phyloP scores from a whole-genome alignment of 1,284 basidiomycete species.

The Bjerkandera adusta region DNA sequence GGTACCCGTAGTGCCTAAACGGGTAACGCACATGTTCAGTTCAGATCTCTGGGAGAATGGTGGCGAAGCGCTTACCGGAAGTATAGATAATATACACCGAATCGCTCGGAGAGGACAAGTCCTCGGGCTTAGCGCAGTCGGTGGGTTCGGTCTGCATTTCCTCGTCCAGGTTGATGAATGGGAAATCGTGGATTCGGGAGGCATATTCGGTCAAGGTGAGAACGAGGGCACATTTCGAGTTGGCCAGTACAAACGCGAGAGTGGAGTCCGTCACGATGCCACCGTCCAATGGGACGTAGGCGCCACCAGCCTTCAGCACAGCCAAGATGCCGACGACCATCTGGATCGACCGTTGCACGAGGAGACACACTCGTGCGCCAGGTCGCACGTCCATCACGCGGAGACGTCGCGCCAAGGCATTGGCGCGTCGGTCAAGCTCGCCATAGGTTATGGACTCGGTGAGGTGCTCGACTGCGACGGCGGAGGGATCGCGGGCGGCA shows the following conservation, averaged over 20 bases:
- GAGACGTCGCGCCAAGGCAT: conserved; percentile 45
- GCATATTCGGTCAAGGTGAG: conserved; percentile 46
- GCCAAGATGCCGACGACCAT: conserved; percentile 57
- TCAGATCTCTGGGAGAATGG: neutral
- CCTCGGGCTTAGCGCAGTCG: conserved; percentile 33
- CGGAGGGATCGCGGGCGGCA: conserved; percentile 38
- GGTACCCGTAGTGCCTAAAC: conserved; percentile 54
- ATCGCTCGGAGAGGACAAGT: conserved; percentile 40
- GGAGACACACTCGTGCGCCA: conserved; percentile 49
- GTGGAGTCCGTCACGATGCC: conserved; percentile 54
- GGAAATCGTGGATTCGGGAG: conserved; percentile 34
- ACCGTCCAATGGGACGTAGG: conserved; percentile 58
- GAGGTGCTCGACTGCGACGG: conserved; percentile 51
- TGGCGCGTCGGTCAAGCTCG: conserved; percentile 48
- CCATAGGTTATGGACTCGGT: conserved; percentile 45
- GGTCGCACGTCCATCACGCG: conserved; percentile 42
- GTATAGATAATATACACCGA: conserved; percentile 61
- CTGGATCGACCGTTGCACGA: conserved; percentile 50
- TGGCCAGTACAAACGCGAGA: conserved; percentile 48
- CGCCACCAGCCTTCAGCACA: conserved; percentile 53
- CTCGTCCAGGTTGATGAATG: conserved; percentile 44
- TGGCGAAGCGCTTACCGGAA: conserved; percentile 40
- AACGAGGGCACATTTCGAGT: conserved; percentile 43
- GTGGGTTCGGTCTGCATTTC: conserved; percentile 29
- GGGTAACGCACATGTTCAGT: conserved; percentile 1